A percentile compares a stretch with the other conserved stretches of the same genome.
phyloP scores from a whole-genome alignment of 495 filamentous ascomycete genomes.

The Aspergillus bridgeri region DNA sequence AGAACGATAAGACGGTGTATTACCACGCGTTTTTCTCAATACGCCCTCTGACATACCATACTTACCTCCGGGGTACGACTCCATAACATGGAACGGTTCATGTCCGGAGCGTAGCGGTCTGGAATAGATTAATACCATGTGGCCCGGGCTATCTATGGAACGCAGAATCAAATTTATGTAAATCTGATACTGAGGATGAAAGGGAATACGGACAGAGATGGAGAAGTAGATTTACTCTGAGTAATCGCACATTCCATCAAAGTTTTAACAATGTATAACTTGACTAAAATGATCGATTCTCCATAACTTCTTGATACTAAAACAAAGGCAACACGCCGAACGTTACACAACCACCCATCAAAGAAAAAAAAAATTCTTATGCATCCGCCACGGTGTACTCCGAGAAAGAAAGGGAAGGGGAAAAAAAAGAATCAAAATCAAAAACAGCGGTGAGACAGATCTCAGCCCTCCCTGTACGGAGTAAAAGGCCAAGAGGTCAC shows the following conservation, averaged over 20 bases:
- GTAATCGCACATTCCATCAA: not conserved
- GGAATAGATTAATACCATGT: not conserved
- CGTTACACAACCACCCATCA: not conserved
- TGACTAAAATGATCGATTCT: not conserved
- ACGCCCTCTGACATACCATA: not conserved
- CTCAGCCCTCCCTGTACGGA: not conserved
- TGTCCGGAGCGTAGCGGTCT: not conserved
- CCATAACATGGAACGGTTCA: not conserved
- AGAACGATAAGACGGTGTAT: not conserved
- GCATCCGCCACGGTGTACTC: not conserved
- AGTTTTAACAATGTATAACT: not conserved
- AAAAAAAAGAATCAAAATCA: not conserved
- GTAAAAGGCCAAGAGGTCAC: not conserved
- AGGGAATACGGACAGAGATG: not conserved
- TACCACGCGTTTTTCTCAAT: not conserved
- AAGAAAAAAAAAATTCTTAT: not conserved
- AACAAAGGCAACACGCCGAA: not conserved
- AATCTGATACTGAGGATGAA: not conserved
- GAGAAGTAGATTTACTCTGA: not conserved
- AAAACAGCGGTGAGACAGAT: not conserved
- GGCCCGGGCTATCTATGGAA: not conserved
- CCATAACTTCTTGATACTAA: not conserved
- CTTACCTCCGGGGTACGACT: not conserved
- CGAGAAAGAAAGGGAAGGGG: not conserved
- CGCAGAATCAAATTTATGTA: not conserved